Evolutionary conservation across 805 yeast species (phyloP), one percentile per base, ranked within the genome.

Genomic region (Spathaspora hagerdaliae): DNA sequence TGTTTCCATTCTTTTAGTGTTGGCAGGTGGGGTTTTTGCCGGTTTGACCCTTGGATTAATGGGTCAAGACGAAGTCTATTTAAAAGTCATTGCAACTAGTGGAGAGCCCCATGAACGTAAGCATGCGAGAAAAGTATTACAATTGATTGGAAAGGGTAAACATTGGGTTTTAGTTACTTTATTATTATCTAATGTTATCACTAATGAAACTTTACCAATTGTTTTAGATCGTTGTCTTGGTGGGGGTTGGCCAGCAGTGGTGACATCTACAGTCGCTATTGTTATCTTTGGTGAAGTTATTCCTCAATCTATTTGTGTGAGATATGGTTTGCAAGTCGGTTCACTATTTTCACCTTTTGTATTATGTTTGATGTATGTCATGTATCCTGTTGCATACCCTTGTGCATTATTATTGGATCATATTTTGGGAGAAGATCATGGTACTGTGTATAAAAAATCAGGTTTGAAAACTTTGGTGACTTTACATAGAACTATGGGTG

Each of bases 241-340:
- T 40, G 98, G 98, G 37, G 99, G 99, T 1, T 85, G 96, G 86
- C 91, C 94, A 11, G 99, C 99, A 0, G 96, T 92, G 33, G 87
- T 90, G 11, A 78, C 90, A 10, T 84, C 97, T n/a, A 91, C 99
- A 0, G 91, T 86, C 2, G 79, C 91, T 26, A 92, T 92, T 60
- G 97, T 92, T 42, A 78, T 92, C 10, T 92, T 92, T 65, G 99
- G 99, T 49, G 99, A 92, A 61, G 87, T 92, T 56, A 92, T 92
- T 50, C 99, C 99, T 2, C 99, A 92, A 67, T 83, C 94, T 15
- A 74, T 90, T 36, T 89, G 95, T 66, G 99, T 92, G 14, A 76
- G 97, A 37, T 91, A 88, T 61, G 99, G 99, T 1, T 74, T 92
- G 42, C 85, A 87, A 51, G 84, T 92, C 24, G 99, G 99, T 37